Evolutionary conservation across 2,329 filamentous ascomycete species (phyloP), one percentile per base, ranked within the genome.

Genomic region (Aureobasidium sp.): DNA sequence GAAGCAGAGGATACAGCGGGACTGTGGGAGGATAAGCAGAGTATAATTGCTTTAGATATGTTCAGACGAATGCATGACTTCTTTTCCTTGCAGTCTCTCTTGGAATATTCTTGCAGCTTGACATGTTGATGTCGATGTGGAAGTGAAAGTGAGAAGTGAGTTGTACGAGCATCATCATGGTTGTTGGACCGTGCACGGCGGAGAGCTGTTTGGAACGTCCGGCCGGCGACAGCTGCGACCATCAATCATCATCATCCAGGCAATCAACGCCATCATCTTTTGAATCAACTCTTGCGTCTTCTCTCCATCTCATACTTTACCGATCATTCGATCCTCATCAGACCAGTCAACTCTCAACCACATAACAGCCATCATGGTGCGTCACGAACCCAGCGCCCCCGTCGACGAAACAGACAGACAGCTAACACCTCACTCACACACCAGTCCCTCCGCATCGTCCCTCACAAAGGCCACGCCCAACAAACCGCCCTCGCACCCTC

Each of bases 391-490:
- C 51, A 39, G 14, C 57, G 47, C 45, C 36, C 42, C 27, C 45
- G 27, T 55, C 14, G 7, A 36, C 37, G 14, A 41, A 42, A 52
- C 25, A 45, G 31, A 2, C n/a, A 29, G 20, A 47, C 39, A 47
- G 22, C 61, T 62, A 56, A 62, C 60, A 41, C 58, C 17, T 0
- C 5, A 20, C 14, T 25, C 49, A 11, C 31, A 37, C 31, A 39
- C 9, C 67, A 74, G 72, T 68, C 72, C 57, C 89, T 97, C 83
- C 91, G 91, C 79, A 89, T 99, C 78, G 85, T 90, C 68, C 94
- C 94, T 73, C 75, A 85, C 64, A 76, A 86, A 70, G 73, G 80
- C 68, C 84, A 93, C 80, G 77, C 85, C 41, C 70, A 82, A 84
- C 73, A 87, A 84, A 78, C 70, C 63, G 71, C 69, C 70, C 75